These are phyloP conservation scores for Sugiyamaella mastotermitis DNA, from an alignment of 805 yeast genomes.

Conservation along the genomic window DNA sequence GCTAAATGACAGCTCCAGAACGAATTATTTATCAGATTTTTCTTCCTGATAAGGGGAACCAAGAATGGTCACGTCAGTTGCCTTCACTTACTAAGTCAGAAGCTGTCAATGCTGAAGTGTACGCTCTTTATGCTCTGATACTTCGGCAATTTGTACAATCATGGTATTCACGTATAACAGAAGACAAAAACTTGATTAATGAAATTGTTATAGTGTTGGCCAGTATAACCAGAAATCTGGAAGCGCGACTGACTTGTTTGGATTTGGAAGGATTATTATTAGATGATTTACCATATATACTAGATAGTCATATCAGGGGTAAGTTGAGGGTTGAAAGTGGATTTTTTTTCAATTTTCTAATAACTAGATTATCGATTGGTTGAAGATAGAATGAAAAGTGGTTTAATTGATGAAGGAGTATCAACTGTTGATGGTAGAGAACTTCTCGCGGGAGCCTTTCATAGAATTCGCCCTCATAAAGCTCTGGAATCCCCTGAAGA, in stretches of 20 bases:
- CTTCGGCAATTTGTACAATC: conserved; percentile 41
- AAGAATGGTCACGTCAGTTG: conserved; percentile 23
- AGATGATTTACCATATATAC: conserved; percentile 40
- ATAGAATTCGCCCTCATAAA: conserved; percentile 31
- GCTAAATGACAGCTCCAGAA: conserved; percentile 9
- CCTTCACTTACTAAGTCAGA: conserved; percentile 38
- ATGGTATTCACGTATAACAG: conserved; percentile 41
- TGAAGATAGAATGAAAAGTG: conserved; percentile 26
- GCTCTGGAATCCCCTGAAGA: conserved; percentile 27
- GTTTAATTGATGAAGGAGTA: conserved; percentile 29
- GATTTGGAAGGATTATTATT: conserved; percentile 35
- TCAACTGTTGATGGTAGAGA: conserved; percentile 28
- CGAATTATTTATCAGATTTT: conserved; percentile 25
- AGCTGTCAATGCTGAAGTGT: conserved; percentile 39
- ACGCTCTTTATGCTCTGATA: conserved; percentile 42
- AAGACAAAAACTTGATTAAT: conserved; percentile 36
- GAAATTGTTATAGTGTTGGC: conserved; percentile 33
- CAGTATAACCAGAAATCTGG: conserved; percentile 37
- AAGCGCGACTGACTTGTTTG: conserved; percentile 32
- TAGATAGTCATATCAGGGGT: conserved; percentile 38
- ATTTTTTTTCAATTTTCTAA: too few relatives aligned
- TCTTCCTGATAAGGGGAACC: conserved; percentile 21
- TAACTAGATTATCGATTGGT: conserved; percentile 28
- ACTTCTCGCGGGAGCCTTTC: conserved; percentile 31
- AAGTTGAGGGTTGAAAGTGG: too few relatives aligned